Percentiles rank a stretch among this genome's conserved stretches.
These are phyloP conservation scores for Carex kokanica DNA, from an alignment of 176 grass and related monocot species.

Conservation along the genomic window DNA sequence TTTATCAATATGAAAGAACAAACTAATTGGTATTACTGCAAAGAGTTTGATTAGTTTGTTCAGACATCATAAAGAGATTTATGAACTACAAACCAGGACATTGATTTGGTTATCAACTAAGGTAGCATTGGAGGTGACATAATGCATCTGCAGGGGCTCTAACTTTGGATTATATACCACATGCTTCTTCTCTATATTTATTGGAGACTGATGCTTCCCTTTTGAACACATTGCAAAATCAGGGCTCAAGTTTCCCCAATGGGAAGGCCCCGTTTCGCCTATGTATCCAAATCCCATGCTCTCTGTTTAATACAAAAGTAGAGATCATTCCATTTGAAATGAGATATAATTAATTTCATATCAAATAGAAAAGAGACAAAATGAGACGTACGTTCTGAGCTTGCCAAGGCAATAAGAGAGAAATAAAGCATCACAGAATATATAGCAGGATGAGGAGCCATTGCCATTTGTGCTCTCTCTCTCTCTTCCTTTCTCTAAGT, in stretches of 20 bases:
- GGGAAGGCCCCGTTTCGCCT: slow-evolving; percentile 48
- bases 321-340: neutral
- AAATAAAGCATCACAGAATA: slow-evolving; percentile 1
- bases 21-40: neutral
- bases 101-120: slow-evolving; percentile 69
- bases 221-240: slow-evolving; percentile 65
- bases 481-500: neutral
- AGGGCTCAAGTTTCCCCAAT: slow-evolving; percentile 59
- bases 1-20: slow-evolving; percentile 8
- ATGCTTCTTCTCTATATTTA: slow-evolving; percentile 49
- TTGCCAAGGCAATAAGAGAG: slow-evolving; percentile 18
- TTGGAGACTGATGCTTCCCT: slow-evolving; percentile 63
- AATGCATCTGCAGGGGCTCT: slow-evolving; percentile 55
- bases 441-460: slow-evolving; percentile 1
- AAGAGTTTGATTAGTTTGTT: neutral
- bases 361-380: neutral
- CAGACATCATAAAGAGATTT: neutral
- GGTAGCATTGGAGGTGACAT: slow-evolving; percentile 45
- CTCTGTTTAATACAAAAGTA: slow-evolving; percentile 24
- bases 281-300: slow-evolving; percentile 50
- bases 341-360: neutral
- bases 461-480: neutral
- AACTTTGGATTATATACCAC: slow-evolving; percentile 36
- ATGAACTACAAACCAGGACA: slow-evolving; percentile 48
- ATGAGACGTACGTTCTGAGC: neutral